Base-by-base conservation (phyloP, 768 basidiomycete genomes). In the Macrocybe gigantea region DNA sequence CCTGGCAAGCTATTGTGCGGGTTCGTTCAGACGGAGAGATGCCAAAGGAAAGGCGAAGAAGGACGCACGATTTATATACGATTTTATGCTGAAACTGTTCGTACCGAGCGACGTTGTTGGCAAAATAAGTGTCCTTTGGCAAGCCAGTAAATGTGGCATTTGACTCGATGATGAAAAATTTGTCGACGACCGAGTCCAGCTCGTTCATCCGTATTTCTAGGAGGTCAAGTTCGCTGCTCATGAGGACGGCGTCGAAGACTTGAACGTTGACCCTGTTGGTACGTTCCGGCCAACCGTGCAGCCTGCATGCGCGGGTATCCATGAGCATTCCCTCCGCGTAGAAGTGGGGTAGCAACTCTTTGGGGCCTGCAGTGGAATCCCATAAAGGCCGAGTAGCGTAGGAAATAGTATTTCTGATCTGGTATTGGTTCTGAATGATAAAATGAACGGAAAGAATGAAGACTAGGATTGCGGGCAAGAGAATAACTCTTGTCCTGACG, bases 131-230 rank as follows among this genome's bases (percentile, higher is more conserved):
- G 36, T 72, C 67, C 59, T 84, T 83, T 5, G 74, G 70, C 32
- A 77, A 53, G 3, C 82, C 82, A 5, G 81, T 82, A 60, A 83
- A 82, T 10, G 80, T 83, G 12, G 70, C 69, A 56, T 80, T 79
- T 42, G 76, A 78, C 57, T 83, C 81, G 44, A 83, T 65, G 55
- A 85, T 74, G 57, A 82, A 71, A 64, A 83, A 82, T 14, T 71
- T 65, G 59, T 80, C 75, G 29, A 82, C 80, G 41, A 79, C 68
- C 5, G 71, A 60, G 48, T 75, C 72, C 44, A 83, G 69, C 60
- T 85, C 83, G 62, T 80, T 66, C 65, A 83, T 62, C 14, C 83
- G 74, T 46, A 83, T 74, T 59, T 83, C 81, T 42, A 83, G 60
- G 29, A 85, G 64, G 56, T 83, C 83, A 32, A 83, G 64, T 56